Conservation (phyloP, 148 eudicot species). For the Rhododendron vialii region DNA sequence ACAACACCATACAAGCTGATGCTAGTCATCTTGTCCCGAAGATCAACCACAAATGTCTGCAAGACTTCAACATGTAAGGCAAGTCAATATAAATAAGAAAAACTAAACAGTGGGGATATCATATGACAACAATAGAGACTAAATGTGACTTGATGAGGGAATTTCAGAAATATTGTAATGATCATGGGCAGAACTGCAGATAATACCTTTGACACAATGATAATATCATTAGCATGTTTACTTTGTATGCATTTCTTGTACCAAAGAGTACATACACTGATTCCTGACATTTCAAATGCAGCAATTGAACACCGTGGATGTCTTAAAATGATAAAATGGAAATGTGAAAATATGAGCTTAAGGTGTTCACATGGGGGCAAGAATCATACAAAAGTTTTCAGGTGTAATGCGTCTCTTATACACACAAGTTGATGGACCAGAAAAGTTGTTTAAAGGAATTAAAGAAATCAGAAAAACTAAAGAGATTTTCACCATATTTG, state of each 20-base stretch:
- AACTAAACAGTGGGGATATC: neutral
- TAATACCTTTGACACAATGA: neutral
- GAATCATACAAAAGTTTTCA: neutral
- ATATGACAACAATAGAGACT: neutral
- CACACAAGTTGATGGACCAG: neutral
- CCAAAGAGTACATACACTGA: neutral
- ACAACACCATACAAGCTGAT: slow-evolving; percentile 77
- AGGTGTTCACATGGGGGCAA: neutral
- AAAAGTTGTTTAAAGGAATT: neutral
- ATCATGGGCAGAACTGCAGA: neutral
- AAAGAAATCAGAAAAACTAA: neutral
- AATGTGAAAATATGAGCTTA: neutral
- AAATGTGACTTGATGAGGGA: neutral
- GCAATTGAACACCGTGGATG: neutral
- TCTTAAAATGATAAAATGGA: neutral
- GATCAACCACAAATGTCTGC: slow-evolving; percentile 75
- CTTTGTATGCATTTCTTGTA: neutral
- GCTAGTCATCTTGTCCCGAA: slow-evolving; percentile 90
- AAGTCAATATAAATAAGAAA: slow-evolving; percentile 13
- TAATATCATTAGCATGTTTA: neutral
- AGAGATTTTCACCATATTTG: neutral
- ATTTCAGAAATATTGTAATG: neutral
- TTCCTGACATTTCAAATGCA: slow-evolving; percentile 4
- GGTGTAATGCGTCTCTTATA: neutral
- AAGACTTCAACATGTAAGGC: slow-evolving; percentile 54